Conservation (phyloP, 805 yeast species). For the Brettanomyces custersianus region DNA sequence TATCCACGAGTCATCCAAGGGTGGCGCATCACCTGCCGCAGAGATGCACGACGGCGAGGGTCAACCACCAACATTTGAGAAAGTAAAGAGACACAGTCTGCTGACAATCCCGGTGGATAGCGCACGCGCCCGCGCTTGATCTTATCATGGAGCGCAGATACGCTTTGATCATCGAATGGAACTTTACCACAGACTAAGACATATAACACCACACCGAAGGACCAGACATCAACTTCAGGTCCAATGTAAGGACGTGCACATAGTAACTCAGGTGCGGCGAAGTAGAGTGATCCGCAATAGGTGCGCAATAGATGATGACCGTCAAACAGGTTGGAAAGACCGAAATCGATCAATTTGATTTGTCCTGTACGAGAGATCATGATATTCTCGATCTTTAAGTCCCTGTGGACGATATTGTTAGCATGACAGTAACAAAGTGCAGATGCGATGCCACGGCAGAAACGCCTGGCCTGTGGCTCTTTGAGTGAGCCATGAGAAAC, state of each 20-base stretch:
- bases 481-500: conserved; percentile 92
- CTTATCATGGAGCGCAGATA: conserved; percentile 85
- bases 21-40: conserved; percentile 72
- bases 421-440: conserved; percentile 91
- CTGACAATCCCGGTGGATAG: conserved; percentile 74
- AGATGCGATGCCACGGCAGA: conserved; percentile 89
- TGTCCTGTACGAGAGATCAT: conserved; percentile 92
- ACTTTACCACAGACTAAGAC: conserved; percentile 96
- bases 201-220: conserved; percentile 92
- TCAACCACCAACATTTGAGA: conserved; percentile 89
- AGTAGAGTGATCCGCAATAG: conserved; percentile 93
- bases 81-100: conserved; percentile 71
- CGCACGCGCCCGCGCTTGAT: conserved; percentile 89
- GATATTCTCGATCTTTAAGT: conserved; percentile 90
- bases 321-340: conserved; percentile 80
- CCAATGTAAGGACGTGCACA: conserved; percentile 91
- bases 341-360: conserved; percentile 92
- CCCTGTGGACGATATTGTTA: conserved; percentile 94
- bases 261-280: conserved; percentile 96
- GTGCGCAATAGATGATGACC: conserved; percentile 70
- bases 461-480: conserved; percentile 89
- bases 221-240: conserved; percentile 98
- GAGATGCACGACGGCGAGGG: conserved; percentile 69
- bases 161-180: conserved; percentile 94
- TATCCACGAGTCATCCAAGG: conserved; percentile 94